Conservation (phyloP, 176 grass and related monocot genomes). For the Panicum miliaceum region DNA sequence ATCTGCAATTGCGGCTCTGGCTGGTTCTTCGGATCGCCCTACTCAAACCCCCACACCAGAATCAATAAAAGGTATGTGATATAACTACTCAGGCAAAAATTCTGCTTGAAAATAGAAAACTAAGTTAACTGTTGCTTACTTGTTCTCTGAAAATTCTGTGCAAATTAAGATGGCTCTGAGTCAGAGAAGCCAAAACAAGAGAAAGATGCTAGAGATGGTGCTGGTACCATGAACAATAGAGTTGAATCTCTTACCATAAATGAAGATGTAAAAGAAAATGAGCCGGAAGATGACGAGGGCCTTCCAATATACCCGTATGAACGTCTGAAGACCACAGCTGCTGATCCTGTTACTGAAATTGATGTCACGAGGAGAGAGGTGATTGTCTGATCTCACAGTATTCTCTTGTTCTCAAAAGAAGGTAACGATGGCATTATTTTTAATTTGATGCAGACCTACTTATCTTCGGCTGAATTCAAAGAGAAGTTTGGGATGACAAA, state of each 20-base stretch:
- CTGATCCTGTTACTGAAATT: conserved; percentile 78
- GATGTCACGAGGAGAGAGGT: conserved; percentile 90
- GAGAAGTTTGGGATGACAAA: conserved; percentile 91
- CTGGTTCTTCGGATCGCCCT: conserved; percentile 67
- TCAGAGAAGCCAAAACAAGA: conserved; percentile 51
- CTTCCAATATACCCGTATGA: conserved; percentile 74
- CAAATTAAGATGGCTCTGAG: conserved; percentile 52
- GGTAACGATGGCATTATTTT: conserved; percentile 12
- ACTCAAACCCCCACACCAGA: conserved; percentile 50
- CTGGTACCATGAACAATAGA: conserved; percentile 30
- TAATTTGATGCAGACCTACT: conserved; percentile 68
- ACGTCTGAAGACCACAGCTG: conserved; percentile 63
- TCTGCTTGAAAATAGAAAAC: conserved; percentile 7
- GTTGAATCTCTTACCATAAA: conserved; percentile 66
- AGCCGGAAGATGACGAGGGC: conserved; percentile 80
- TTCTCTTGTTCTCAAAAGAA: neutral
- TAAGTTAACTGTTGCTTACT: conserved; percentile 9
- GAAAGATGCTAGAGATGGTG: conserved; percentile 43
- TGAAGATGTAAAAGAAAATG: conserved; percentile 70
- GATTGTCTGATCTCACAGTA: conserved; percentile 43
- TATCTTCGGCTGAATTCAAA: conserved; percentile 76
- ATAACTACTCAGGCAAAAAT: conserved; percentile 11
- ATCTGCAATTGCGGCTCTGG: conserved; percentile 39
- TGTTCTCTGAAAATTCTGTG: conserved; percentile 24
- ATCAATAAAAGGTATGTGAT: conserved; percentile 65